These are phyloP conservation scores for Lactarius pseudohatsudake DNA, from an alignment of 768 basidiomycete genomes.

Conservation along the genomic window DNA sequence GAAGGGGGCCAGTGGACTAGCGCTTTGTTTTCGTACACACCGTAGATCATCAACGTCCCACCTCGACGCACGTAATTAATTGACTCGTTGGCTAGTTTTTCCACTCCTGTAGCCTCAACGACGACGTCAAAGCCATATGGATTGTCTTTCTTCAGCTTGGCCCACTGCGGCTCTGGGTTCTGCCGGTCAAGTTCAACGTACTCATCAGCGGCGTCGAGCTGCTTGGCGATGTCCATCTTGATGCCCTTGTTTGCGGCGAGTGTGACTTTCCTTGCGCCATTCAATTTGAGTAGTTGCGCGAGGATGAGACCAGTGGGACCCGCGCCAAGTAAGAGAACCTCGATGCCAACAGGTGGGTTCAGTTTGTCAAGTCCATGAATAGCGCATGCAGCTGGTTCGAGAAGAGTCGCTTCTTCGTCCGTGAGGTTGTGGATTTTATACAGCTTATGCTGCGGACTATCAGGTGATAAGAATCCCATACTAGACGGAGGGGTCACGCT, in stretches of 20 bases:
- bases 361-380: constrained; percentile 92
- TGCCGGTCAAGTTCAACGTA: constrained; percentile 83
- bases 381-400: constrained; percentile 90
- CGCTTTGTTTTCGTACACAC: constrained; percentile 86
- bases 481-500: constrained; percentile 1
- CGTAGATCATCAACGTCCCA: constrained; percentile 85
- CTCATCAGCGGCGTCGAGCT: constrained; percentile 77
- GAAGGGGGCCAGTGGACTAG: constrained; percentile 83
- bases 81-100: constrained; percentile 81
- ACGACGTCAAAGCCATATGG: constrained; percentile 92
- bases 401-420: constrained; percentile 83
- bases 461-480: background rate
- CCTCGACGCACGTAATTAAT: constrained; percentile 89
- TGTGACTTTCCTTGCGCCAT: constrained; percentile 77
- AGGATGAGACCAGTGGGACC: constrained; percentile 92
- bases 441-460: constrained; percentile 67
- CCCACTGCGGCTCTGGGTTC: constrained; percentile 77
- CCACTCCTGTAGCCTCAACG: constrained; percentile 78
- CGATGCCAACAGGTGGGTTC: constrained; percentile 75
- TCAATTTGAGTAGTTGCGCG: constrained; percentile 82
- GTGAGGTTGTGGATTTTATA: constrained; percentile 87
- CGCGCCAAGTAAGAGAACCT: constrained; percentile 85
- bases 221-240: constrained; percentile 84
- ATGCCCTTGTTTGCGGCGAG: constrained; percentile 89
- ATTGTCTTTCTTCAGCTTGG: constrained; percentile 72